These are phyloP conservation scores for Leucocoprinus birnbaumii DNA, from an alignment of 768 basidiomycete species.

Conservation along the genomic window DNA sequence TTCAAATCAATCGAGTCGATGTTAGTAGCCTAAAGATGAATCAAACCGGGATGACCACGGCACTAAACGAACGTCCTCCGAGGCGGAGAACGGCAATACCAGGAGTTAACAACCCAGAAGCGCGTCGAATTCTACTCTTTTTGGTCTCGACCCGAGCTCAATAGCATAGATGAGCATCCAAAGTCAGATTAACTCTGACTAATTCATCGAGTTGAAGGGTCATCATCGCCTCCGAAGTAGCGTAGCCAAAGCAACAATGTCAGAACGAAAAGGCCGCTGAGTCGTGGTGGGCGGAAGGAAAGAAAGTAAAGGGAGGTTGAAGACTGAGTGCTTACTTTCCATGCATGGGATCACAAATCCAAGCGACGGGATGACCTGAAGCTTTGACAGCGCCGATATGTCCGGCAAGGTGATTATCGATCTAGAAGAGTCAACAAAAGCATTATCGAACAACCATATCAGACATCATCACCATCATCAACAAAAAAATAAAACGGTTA, in stretches of 20 bases:
- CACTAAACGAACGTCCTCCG: background rate
- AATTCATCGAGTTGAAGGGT: background rate
- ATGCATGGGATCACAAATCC: conserved; percentile 99
- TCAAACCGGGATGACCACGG: too few relatives aligned
- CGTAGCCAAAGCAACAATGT: conserved; percentile 8
- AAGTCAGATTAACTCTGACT: background rate
- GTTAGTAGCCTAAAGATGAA: background rate
- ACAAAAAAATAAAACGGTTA: too few relatives aligned
- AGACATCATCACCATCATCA: conserved; percentile 2
- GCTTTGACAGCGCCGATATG: conserved; percentile 82
- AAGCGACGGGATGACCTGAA: conserved; percentile 84
- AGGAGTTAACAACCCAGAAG: background rate
- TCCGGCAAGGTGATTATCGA: conserved; percentile 66
- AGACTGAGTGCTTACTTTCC: conserved; percentile 89
- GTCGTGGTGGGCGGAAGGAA: too few relatives aligned
- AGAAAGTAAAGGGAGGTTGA: too few relatives aligned
- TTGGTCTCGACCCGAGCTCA: too few relatives aligned
- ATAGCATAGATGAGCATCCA: too few relatives aligned
- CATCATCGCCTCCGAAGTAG: background rate
- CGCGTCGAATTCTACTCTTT: too few relatives aligned
- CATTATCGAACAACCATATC: conserved; percentile 3
- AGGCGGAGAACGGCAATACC: background rate
- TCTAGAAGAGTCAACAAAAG: conserved; percentile 51
- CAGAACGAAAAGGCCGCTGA: background rate
- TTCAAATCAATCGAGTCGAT: background rate